Evolutionary conservation across 2,329 filamentous ascomycete species (phyloP).

Genomic region (Mycosphaerella sp.): DNA sequence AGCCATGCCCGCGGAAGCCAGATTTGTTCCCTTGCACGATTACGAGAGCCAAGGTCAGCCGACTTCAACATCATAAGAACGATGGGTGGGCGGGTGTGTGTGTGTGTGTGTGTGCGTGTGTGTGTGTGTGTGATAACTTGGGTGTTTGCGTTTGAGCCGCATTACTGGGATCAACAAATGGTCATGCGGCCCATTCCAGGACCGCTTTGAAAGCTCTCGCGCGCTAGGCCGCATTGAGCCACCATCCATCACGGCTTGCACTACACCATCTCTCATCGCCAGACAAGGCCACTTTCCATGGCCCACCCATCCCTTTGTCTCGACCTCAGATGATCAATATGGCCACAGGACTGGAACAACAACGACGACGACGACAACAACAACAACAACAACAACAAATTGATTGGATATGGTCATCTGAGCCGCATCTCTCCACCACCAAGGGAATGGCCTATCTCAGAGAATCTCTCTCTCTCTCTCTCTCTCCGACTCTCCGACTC

Average conservation of each 20-base stretch:
- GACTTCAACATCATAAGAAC: constrained; percentile 25
- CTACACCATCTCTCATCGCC: constrained; percentile 19
- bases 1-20: constrained; percentile 25
- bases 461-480: constrained; percentile 7
- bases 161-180: constrained; percentile 12
- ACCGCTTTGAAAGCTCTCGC: constrained; percentile 8
- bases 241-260: constrained; percentile 12
- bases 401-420: constrained; percentile 20
- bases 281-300: constrained; percentile 10
- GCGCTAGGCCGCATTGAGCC: constrained; percentile 11
- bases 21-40: constrained; percentile 33
- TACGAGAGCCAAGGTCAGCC: constrained; percentile 31
- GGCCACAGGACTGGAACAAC: constrained; percentile 16
- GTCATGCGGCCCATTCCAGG: constrained; percentile 16
- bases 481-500: too few relatives aligned
- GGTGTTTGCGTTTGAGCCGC: constrained; percentile 17
- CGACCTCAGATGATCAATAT: constrained; percentile 17
- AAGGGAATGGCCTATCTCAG: neutral
- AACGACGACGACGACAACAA: neutral
- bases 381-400: constrained; percentile 6
- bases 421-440: constrained; percentile 14
- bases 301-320: constrained; percentile 22
- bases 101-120: too few relatives aligned
- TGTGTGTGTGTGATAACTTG: too few relatives aligned
- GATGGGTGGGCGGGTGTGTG: constrained; percentile 14